phyloP scores from a whole-genome alignment of 352 stramenopile species.

The Pseudoperonospora humuli region DNA sequence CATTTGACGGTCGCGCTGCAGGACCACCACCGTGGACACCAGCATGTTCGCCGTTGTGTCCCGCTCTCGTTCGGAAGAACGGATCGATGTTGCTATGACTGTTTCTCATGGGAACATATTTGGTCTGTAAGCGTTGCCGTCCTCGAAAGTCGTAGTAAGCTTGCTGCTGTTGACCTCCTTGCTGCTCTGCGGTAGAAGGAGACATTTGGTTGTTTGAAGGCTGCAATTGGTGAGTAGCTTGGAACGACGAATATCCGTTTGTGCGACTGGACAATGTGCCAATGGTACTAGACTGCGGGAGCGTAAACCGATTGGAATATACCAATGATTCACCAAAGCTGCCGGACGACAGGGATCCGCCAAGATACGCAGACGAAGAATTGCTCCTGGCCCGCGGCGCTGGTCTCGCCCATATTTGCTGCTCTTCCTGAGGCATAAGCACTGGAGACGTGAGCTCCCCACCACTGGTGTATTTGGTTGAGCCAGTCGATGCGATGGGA shows the following conservation, averaged over 20 bases:
- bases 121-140: conserved; percentile 14
- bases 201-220: conserved; percentile 20
- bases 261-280: conserved; percentile 13
- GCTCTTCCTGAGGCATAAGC: conserved; percentile 26
- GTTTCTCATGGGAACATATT: conserved; percentile 20
- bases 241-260: conserved; percentile 24
- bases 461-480: conserved; percentile 18
- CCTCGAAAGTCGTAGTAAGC: conserved; percentile 20
- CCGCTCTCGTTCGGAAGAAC: conserved; percentile 12
- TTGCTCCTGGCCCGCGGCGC: conserved; percentile 27
- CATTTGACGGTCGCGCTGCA: conserved; percentile 7
- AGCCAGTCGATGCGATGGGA: conserved; percentile 16
- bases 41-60: conserved; percentile 5
- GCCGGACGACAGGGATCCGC: conserved; percentile 17
- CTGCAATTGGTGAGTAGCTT: conserved; percentile 17
- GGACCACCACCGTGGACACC: conserved; percentile 3
- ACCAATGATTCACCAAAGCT: conserved; percentile 17
- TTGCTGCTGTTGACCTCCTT: conserved; percentile 26
- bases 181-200: conserved; percentile 10
- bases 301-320: conserved; percentile 20
- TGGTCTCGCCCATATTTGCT: conserved; percentile 25
- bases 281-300: conserved; percentile 11
- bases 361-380: conserved; percentile 37
- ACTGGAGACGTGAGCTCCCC: conserved; percentile 22
- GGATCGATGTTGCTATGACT: conserved; percentile 17